Base-by-base conservation (phyloP, 2,329 filamentous ascomycete species). In the Colletotrichum coccodes region DNA sequence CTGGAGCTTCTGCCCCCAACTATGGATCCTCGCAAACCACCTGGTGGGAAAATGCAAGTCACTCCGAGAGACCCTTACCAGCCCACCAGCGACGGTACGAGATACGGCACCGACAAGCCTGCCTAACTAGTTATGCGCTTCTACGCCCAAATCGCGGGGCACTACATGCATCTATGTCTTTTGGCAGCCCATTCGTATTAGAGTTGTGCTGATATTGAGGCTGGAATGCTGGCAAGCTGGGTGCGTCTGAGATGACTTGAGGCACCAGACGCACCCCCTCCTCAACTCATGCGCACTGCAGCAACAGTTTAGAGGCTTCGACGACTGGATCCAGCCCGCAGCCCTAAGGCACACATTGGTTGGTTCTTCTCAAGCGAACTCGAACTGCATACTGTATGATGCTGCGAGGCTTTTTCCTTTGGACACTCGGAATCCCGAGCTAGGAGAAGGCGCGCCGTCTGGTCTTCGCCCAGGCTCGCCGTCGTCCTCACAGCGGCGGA, bases 21-120 rank as follows among this genome's bases (percentile, higher is more conserved):
- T 56, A 60, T 50, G 66, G 54, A 38, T 60, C 30, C 16, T 66
- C 47, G 32, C 47, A 60, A 42, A 30, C 60, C 61, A 65, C 47
- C 32, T 34, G 38, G 50, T 56, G 65, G 65, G 54, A 66, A 60
- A 56, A 69, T 69, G 66, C 66, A 66, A 69, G 66, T 69, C 66
- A 69, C 66, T 56, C 49, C 23, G n/a, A 52, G n/a, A 52, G 26
- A 68, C 53, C 65, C 60, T 68, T 54, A 16, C 32, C 14, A 68
- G 49, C 47, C 66, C 66, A 60, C 61, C n/a, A 58, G 40, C 54
- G 49, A 36, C 49, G 47, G 54, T 38, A 53, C 49, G 23, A 47
- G 54, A 65, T 56, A 54, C 66, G 23, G 61, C 49, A 9, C 32
- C 40, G 28, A 50, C 42, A 60, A 46, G 34, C 47, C 32, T 60